These are phyloP conservation scores for Apiotrichum siamense DNA, from an alignment of 1,284 basidiomycete genomes.

Conservation along the genomic window DNA sequence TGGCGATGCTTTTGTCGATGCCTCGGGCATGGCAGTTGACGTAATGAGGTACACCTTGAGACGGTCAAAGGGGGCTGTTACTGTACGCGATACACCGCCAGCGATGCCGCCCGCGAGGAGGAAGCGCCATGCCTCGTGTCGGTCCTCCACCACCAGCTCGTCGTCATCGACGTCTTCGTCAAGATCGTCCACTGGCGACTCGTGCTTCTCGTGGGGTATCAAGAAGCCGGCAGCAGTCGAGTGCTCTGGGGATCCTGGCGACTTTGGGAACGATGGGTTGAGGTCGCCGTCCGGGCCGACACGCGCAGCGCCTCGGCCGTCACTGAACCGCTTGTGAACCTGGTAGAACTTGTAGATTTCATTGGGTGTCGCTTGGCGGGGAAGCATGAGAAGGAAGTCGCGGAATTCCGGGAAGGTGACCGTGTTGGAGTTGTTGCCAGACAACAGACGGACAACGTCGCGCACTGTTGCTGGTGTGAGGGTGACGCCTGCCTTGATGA, in stretches of 20 bases:
- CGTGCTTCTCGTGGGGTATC: conserved; percentile 35
- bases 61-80: conserved; percentile 96
- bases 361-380: conserved; percentile 67
- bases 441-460: conserved; percentile 72
- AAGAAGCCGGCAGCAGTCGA: conserved; percentile 25
- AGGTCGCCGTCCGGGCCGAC: conserved; percentile 77
- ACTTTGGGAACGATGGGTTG: conserved; percentile 43
- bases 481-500: conserved; percentile 66
- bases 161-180: conserved; percentile 56
- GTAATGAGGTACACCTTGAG: conserved; percentile 97
- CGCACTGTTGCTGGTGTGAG: conserved; percentile 60
- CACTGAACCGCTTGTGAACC: conserved; percentile 63
- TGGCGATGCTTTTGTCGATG: conserved; percentile 43
- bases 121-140: conserved; percentile 75
- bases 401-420: conserved; percentile 81
- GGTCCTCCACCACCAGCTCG: conserved; percentile 60
- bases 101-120: conserved; percentile 89
- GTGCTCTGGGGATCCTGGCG: conserved; percentile 19
- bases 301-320: conserved; percentile 67
- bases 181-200: conserved; percentile 44
- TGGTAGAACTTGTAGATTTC: conserved; percentile 79
- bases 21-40: conserved; percentile 42
- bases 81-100: conserved; percentile 88
- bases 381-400: conserved; percentile 80
- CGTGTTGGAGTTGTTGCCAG: conserved; percentile 49